Percentiles rank a stretch among this genome's conserved stretches.
Evolutionary conservation across 1,284 basidiomycete species (phyloP).

Genomic region (Ustilago trichophora): DNA sequence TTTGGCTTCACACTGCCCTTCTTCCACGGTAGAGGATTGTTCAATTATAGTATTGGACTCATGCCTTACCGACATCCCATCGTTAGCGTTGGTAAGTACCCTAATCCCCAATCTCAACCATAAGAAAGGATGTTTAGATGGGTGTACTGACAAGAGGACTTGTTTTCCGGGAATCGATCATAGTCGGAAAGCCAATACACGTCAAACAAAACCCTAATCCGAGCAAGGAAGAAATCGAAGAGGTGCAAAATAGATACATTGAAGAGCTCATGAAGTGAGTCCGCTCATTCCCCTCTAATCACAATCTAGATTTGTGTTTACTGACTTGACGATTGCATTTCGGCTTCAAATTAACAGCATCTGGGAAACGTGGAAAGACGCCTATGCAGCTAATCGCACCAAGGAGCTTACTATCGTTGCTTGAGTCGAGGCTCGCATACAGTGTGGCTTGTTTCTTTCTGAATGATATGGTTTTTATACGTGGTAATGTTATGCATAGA

Average conservation of each 20-base stretch:
- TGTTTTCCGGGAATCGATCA: too few relatives aligned
- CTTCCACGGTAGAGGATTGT: constrained; percentile 80
- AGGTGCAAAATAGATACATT: constrained; percentile 86
- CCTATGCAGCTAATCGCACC: constrained; percentile 59
- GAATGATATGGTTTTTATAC: too few relatives aligned
- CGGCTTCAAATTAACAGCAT: too few relatives aligned
- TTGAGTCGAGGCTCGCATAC: too few relatives aligned
- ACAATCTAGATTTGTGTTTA: too few relatives aligned
- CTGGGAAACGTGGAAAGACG: constrained; percentile 65
- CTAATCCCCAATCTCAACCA: too few relatives aligned
- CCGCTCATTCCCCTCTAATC: too few relatives aligned
- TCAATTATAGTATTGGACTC: constrained; percentile 77
- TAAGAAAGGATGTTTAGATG: too few relatives aligned
- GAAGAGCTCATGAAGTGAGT: constrained; percentile 73
- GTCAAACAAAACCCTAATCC: constrained; percentile 82
- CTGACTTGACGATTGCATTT: too few relatives aligned
- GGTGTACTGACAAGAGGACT: too few relatives aligned
- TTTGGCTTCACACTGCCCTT: constrained; percentile 97
- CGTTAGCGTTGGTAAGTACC: constrained; percentile 78
- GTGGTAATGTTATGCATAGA: too few relatives aligned
- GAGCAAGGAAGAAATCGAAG: constrained; percentile 79
- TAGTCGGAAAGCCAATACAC: constrained; percentile 83
- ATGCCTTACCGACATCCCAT: constrained; percentile 95
- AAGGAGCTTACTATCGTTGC: constrained; percentile 64
- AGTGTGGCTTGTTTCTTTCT: too few relatives aligned